Evolutionary conservation across 345 rosid genomes (phyloP), one percentile per base, ranked within the genome.

Genomic region (Camelina neglecta): DNA sequence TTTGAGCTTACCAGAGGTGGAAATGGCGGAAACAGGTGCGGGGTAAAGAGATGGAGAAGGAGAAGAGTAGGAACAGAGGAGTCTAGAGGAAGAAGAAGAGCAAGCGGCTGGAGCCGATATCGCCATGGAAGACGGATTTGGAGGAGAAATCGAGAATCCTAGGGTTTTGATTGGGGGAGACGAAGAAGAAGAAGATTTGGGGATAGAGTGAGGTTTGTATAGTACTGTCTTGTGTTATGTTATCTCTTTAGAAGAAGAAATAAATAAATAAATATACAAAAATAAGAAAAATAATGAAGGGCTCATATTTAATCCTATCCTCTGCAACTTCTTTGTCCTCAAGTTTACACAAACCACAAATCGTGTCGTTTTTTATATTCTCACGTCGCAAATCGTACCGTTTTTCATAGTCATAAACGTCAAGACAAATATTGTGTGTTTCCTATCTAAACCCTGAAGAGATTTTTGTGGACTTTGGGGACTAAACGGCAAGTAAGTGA

Each of bases 401-500:
- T 47, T 47, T 47, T 45, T n/a, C 4, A 44, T 18, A 12, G 15
- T 4, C 15, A 42, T 12, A 42, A 42, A 42, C 6, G n/a, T 12
- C n/a, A 12, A 4, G 47, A 11, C n/a, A 11, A 41, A 29, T 0
- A 24, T 23, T 38, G 41, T 38, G 11, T 38, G n/a, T 38, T 0
- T 29, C 31, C 5, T 0, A 38, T 38, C 80, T 81, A 90, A 77
- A 90, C 80, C 85, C 75, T 89, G 86, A 90, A 90, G 31, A 90
- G 78, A 42, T 84, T 89, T 67, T 86, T 86, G 68, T 80, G 95
- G 84, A 93, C 98, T 88, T 90, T 90, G 75, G 82, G 77, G 0
- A 89, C 98, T 45, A 81, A 65, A 69, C 96, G 85, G 83, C 90
- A 90, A 11, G 96, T 90, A 68, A 90, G 79, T 36, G 98, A 93